A percentile compares a stretch with the other conserved stretches of the same genome.
These are phyloP conservation scores for Talinum fruticosum DNA, from an alignment of 148 eudicot genomes.

Conservation along the genomic window DNA sequence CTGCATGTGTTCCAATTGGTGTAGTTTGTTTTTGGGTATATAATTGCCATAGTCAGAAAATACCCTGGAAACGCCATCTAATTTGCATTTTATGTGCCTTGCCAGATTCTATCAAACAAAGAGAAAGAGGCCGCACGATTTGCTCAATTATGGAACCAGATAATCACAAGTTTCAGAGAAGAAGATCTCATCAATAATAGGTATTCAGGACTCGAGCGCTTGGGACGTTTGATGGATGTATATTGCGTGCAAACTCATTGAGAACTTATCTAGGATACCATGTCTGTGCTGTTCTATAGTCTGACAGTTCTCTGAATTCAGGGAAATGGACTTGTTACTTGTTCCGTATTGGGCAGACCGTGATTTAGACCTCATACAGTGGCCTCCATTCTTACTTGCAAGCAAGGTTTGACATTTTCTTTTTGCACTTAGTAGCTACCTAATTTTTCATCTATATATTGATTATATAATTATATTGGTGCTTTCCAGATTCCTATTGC, in stretches of 20 bases:
- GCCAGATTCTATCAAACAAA: conserved; percentile 62
- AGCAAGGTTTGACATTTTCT: conserved; percentile 48
- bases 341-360: conserved; percentile 98
- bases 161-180: conserved; percentile 88
- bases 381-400: conserved; percentile 97
- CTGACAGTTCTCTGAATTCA: conserved; percentile 21
- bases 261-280: background rate
- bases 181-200: conserved; percentile 87
- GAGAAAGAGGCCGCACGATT: conserved; percentile 92
- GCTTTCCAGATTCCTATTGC: conserved; percentile 83
- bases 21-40: background rate
- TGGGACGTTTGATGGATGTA: background rate
- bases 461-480: conserved; percentile 10
- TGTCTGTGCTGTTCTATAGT: background rate
- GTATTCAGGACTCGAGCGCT: conserved; percentile 23
- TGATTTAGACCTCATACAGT: conserved; percentile 76
- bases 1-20: background rate
- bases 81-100: background rate
- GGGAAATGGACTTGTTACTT: conserved; percentile 94
- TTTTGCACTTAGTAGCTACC: background rate
- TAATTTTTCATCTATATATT: background rate
- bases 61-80: background rate
- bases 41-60: background rate
- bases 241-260: background rate
- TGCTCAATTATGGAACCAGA: conserved; percentile 98